phyloP scores from a whole-genome alignment of 768 basidiomycete species.

The Favolaschia claudopus region DNA sequence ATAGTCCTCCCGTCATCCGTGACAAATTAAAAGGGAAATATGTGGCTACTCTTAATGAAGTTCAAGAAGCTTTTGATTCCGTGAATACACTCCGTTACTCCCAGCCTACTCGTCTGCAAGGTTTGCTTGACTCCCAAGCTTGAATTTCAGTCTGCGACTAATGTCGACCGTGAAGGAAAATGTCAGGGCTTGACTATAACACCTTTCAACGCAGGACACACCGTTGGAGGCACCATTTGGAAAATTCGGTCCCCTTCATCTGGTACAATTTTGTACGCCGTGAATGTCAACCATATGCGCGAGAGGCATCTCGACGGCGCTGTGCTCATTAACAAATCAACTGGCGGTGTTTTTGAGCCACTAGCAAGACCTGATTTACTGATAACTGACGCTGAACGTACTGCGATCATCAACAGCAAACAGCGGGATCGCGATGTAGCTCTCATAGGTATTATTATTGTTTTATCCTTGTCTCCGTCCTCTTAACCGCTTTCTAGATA shows the following conservation, averaged over 20 bases:
- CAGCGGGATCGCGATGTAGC: constrained; percentile 91
- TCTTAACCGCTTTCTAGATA: constrained; percentile 58
- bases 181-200: constrained; percentile 94
- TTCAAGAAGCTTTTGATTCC: constrained; percentile 92
- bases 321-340: constrained; percentile 76
- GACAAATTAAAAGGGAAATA: constrained; percentile 58
- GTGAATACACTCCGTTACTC: constrained; percentile 94
- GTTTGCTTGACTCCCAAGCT: constrained; percentile 50
- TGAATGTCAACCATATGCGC: constrained; percentile 94
- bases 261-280: constrained; percentile 94
- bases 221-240: constrained; percentile 97
- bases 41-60: constrained; percentile 81
- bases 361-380: constrained; percentile 90
- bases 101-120: constrained; percentile 94
- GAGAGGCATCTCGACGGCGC: constrained; percentile 97
- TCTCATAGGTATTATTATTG: constrained; percentile 70
- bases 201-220: constrained; percentile 94
- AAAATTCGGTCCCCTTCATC: constrained; percentile 98
- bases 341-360: constrained; percentile 85
- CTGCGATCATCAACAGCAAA: constrained; percentile 82
- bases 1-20: constrained; percentile 34
- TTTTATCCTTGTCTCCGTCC: neutral
- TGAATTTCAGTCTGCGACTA: constrained; percentile 12
- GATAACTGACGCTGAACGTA: constrained; percentile 91
- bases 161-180: constrained; percentile 63